Evolutionary conservation across 768 basidiomycete species (phyloP).

Genomic region (Tricholoma matsutake): DNA sequence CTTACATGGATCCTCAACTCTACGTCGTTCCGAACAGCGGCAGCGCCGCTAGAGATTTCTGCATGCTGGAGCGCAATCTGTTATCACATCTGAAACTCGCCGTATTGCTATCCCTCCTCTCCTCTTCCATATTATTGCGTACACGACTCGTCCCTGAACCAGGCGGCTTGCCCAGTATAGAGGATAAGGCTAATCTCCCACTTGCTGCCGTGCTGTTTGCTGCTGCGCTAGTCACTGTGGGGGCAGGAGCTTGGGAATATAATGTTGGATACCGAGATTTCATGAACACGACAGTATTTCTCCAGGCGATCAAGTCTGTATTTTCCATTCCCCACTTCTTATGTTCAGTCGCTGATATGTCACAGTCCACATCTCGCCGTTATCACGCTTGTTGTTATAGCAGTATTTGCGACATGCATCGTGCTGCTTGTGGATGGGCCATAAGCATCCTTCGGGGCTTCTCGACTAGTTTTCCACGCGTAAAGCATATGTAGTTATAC

Average conservation of each 20-base stretch:
- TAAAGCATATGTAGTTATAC: not conserved
- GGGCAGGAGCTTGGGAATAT: constrained; percentile 66
- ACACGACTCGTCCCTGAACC: constrained; percentile 53
- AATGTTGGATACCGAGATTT: constrained; percentile 55
- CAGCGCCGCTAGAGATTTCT: constrained; percentile 70
- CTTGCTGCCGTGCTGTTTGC: constrained; percentile 51
- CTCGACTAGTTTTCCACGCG: not conserved
- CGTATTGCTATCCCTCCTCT: constrained; percentile 58
- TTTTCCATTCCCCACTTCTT: not conserved
- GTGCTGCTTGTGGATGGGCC: constrained; percentile 41
- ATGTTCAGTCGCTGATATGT: constrained; percentile 3
- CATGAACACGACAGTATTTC: constrained; percentile 55
- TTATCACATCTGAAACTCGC: constrained; percentile 67
- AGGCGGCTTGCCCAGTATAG: constrained; percentile 7
- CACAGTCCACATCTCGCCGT: constrained; percentile 49
- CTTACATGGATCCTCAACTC: constrained; percentile 11
- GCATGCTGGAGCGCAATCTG: constrained; percentile 77
- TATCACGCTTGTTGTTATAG: constrained; percentile 44
- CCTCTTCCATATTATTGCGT: constrained; percentile 60
- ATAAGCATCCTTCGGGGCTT: constrained; percentile 12
- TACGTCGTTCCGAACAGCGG: constrained; percentile 44
- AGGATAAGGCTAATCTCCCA: constrained; percentile 34
- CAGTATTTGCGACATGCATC: constrained; percentile 52
- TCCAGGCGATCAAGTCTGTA: constrained; percentile 54
- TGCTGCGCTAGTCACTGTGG: constrained; percentile 52